Conservation (phyloP, 169 alveolate species). For the Hepatocystis sp. region DNA sequence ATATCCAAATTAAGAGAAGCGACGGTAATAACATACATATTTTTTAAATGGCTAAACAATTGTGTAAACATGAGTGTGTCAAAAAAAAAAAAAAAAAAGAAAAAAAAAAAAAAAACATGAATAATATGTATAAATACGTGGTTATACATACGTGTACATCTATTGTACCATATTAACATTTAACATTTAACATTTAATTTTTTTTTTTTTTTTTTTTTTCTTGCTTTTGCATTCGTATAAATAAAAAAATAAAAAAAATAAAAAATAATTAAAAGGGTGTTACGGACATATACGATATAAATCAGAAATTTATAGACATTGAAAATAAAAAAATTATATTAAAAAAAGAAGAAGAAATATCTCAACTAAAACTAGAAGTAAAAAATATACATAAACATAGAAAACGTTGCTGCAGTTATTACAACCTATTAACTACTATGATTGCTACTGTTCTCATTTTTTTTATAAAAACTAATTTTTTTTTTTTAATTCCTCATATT, state of each 20-base stretch:
- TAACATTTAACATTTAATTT: conserved; percentile 1
- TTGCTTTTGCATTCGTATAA: neutral
- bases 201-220: conserved; percentile 4
- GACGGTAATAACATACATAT: too few species aligned
- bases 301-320: conserved; percentile 63
- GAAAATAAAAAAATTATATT: conserved; percentile 59
- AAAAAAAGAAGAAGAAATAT: conserved; percentile 58
- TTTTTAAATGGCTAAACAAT: too few species aligned
- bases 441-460: too few species aligned
- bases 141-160: neutral
- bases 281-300: conserved; percentile 70
- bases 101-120: neutral
- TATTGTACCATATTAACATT: neutral
- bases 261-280: conserved; percentile 28
- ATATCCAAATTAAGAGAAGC: conserved; percentile 73
- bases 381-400: neutral
- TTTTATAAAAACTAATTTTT: neutral
- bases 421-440: too few species aligned
- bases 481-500: neutral
- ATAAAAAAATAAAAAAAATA: too few species aligned
- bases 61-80: too few species aligned
- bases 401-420: too few species aligned
- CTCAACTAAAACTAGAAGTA: conserved; percentile 64
- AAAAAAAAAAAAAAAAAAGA: too few species aligned
- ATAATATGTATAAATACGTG: neutral